Evolutionary conservation across 768 basidiomycete species (phyloP), one percentile per base, ranked within the genome.

Genomic region (Pleurotus eryngii): DNA sequence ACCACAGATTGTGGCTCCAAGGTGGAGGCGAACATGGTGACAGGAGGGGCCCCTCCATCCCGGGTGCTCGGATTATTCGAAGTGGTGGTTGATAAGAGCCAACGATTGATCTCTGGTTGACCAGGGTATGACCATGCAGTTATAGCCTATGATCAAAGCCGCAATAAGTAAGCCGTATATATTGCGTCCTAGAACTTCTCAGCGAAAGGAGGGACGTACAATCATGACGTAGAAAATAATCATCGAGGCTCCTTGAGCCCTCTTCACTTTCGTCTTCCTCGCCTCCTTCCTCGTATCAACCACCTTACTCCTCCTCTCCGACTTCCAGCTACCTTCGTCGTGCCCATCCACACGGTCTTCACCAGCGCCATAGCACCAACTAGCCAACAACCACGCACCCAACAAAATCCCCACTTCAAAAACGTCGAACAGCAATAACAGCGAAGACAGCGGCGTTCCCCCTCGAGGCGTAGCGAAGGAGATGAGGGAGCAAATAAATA

Each of bases 251-350:
- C 89, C 87, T 70, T 90, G 88, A 1, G 80, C 82, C 87, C 88
- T 90, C 63, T 90, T 90, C 3, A 89, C 90, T 70, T 90, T 89
- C 12, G 82, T 73, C 65, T 90, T 88, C 63, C 90, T 90, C 3
- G 89, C 89, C 70, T 90, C 89, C 11, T 81, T 73, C 65, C 90
- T 89, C 1, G 86, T 85, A 9, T 87, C 89, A 54, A 90, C 85
- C 9, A 9, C 30, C 30, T 35, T 11, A 35, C 30, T 11, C 30
- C 1, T 30, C 27, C 30, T 30, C 8, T 30, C 30, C 30, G 30
- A 30, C 7, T 30, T 9, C 1, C 30, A 35, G 30, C 30, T 11
- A 35, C 30, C 30, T 35, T 35, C 9, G 30, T 9, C 30, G 30
- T 35, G 3, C 30, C 30, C 30, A 35, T 35, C 30, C 9, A 2